A percentile compares a stretch with the other conserved stretches of the same genome.
phyloP scores from a whole-genome alignment of 495 filamentous ascomycete species.

The Lepidopterella palustris region DNA sequence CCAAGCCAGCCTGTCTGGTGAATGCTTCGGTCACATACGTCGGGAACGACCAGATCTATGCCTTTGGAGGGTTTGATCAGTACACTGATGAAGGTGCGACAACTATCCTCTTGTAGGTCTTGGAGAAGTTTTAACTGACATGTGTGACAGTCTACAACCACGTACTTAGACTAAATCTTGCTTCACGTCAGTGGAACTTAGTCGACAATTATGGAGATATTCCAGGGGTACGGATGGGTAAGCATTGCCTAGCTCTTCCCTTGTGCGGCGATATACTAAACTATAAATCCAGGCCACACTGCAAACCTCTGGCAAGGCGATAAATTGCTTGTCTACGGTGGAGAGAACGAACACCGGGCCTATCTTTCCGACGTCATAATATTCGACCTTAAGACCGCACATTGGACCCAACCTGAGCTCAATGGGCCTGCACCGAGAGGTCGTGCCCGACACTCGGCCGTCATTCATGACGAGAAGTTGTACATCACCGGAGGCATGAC shows the following conservation, averaged over 20 bases:
- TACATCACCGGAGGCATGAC: slow-evolving; percentile 90
- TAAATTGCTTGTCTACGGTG: slow-evolving; percentile 91
- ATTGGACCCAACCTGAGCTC: slow-evolving; percentile 88
- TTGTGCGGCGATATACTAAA: background rate
- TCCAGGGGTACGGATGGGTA: slow-evolving; percentile 96
- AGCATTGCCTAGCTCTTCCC: slow-evolving; percentile 21
- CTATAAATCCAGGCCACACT: slow-evolving; percentile 65
- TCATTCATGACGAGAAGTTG: slow-evolving; percentile 91
- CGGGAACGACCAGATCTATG: slow-evolving; percentile 91
- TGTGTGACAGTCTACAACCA: slow-evolving; percentile 79
- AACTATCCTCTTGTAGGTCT: background rate
- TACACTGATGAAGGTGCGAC: slow-evolving; percentile 82
- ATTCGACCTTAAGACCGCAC: slow-evolving; percentile 84
- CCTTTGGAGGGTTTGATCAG: slow-evolving; percentile 98
- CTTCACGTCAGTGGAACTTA: slow-evolving; percentile 82
- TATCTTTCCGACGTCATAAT: slow-evolving; percentile 95
- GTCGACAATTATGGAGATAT: slow-evolving; percentile 99
- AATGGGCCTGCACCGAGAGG: slow-evolving; percentile 78
- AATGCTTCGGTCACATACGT: slow-evolving; percentile 98
- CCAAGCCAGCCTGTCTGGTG: slow-evolving; percentile 87
- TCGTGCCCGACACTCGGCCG: slow-evolving; percentile 84
- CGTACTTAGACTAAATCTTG: slow-evolving; percentile 79
- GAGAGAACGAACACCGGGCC: slow-evolving; percentile 93
- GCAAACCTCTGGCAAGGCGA: slow-evolving; percentile 91
- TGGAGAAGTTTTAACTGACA: background rate